Base-by-base conservation (phyloP, 176 grass and related monocot genomes). In the Urochloa ruziziensis region DNA sequence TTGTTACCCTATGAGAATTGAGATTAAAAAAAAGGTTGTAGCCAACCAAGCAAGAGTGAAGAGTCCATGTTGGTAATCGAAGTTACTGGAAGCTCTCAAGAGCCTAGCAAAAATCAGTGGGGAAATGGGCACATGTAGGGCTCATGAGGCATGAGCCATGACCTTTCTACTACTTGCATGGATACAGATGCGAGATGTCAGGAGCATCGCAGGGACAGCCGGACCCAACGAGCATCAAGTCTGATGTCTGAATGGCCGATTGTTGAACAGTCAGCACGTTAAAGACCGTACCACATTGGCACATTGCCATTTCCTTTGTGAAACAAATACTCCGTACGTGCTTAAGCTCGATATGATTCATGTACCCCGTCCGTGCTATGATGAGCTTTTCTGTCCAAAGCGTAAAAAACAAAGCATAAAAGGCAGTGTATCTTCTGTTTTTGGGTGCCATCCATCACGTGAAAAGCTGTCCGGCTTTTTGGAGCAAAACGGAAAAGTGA, bases 381-480 rank as follows among this genome's bases (percentile, higher is more conserved):
- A 18, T 35, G 21, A 37, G 19, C 21, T 16, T 56, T 81, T 69
- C 48, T 29, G 48, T 21, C 64, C 43, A 81, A 34, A 37, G 32
- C 48, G 13, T 61, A 59, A 33, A 77, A 25, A 47, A 27, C 62
- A 47, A 72, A 59, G 16, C 52, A 37, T 25, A 28, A 78, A 75
- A 83, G n/a, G 49, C 0, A 0, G 73, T 34, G 35, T 25, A 44
- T 44, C 37, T 78, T 61, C 51, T 69, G 48, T 67, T 59, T 27
- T 4, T 24, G 62, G 12, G 13, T 51, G 62, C 13, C 44, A 67
- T 68, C n/a, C 63, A 68, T 62, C 83, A 62, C 30, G 74, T 62
- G 83, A 9, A 86, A 79, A 79, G 54, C 32, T 86, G 54, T 30
- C 56, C 24, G 37, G 42, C 54, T 80, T 86, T 86, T 66, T 43